Evolutionary conservation across 177 flowering plant species (phyloP), one percentile per base, ranked within the genome.

Genomic region (Vitis hybrid): DNA sequence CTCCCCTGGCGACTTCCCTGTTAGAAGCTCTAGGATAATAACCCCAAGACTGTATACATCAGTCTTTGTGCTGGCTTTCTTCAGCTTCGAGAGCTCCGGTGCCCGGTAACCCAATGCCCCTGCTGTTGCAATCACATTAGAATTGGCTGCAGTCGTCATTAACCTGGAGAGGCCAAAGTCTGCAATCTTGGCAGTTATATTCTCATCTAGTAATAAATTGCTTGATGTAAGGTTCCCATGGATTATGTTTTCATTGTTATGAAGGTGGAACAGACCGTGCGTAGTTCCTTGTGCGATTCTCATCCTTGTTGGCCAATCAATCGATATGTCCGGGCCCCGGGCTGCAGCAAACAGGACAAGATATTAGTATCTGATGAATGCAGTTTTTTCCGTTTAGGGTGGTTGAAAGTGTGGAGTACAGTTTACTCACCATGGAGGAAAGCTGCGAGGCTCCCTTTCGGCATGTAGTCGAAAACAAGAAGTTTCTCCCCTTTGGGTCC

Each of bases 401-500:
- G 30, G 30, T 27, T 3, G 30, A 27, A 27, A 27, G 30, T 27
- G 30, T 27, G 30, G 30, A 27, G 30, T 27, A 11, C 21, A 2
- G 24, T 49, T 13, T 58, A 62, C 82, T 71, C 58, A 89, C 93
- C 91, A 64, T 89, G 93, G 52, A 89, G 85, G 71, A 88, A 86
- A 8, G 90, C 54, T 18, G 88, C 84, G 49, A 89, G 87, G 63
- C 90, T 89, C 15, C 93, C 93, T 59, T 78, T 84, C 10, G 90
- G 79, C 82, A 89, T 85, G 78, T 83, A 89, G 69, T 89, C 91
- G 21, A 83, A 89, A 60, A 88, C 93, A 17, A 89, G 85, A 68
- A 89, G 87, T 74, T 86, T 89, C 72, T 89, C 93, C 62, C 91
- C 93, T 72, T 86, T 89, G 9, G 91, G 90, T 10, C 93, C 93